These are phyloP conservation scores for Marasmius tenuissimus DNA, from an alignment of 1,284 basidiomycete species.

Conservation along the genomic window DNA sequence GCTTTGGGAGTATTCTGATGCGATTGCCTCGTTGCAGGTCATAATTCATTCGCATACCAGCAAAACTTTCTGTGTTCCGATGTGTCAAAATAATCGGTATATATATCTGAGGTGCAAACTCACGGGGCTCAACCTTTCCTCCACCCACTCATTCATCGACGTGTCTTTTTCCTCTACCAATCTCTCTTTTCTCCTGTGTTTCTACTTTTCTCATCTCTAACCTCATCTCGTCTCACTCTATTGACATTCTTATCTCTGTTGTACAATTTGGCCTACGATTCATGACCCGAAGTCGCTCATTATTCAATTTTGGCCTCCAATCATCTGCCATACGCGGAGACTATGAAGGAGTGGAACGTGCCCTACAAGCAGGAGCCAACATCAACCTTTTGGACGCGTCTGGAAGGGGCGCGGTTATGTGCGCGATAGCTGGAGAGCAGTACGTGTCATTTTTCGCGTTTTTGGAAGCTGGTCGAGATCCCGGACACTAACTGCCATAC, in stretches of 20 bases:
- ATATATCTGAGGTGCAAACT: not conserved
- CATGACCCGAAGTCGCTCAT: conserved; percentile 19
- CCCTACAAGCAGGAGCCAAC: conserved; percentile 61
- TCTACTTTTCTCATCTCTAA: not conserved
- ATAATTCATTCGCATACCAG: not conserved
- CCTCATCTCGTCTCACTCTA: not conserved
- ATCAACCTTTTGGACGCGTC: conserved; percentile 60
- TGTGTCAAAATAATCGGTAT: not conserved
- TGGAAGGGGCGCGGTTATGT: conserved; percentile 63
- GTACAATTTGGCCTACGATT: conserved; percentile 3
- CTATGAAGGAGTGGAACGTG: conserved; percentile 47
- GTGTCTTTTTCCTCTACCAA: not conserved
- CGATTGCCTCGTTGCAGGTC: not conserved
- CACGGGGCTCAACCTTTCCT: not conserved
- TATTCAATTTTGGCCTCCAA: conserved; percentile 51
- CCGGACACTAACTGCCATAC: conserved; percentile 4
- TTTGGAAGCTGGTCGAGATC: not conserved
- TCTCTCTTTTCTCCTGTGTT: not conserved
- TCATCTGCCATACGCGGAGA: conserved; percentile 58
- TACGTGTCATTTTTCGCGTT: conserved; percentile 30
- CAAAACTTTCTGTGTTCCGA: not conserved
- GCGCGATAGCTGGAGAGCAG: conserved; percentile 69
- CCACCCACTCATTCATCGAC: not conserved
- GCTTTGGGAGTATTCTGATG: not conserved
- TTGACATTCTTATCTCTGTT: not conserved